These are phyloP conservation scores for Wickerhamomyces bovis DNA, from an alignment of 805 yeast genomes.

Conservation along the genomic window DNA sequence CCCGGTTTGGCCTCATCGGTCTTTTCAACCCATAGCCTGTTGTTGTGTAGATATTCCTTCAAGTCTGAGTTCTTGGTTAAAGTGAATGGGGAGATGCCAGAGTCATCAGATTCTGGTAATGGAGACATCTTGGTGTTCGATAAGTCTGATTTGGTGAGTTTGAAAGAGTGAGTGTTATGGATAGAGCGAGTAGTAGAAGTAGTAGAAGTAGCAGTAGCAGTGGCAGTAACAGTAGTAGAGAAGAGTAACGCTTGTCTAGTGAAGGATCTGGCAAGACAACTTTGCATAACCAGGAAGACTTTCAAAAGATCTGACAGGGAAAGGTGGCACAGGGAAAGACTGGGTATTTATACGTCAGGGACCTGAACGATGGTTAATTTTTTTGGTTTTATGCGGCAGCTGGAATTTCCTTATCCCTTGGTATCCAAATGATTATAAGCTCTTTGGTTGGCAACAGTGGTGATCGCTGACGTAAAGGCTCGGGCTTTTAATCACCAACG, in stretches of 20 bases:
- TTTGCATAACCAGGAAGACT: background rate
- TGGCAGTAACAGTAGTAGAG: too few relatives aligned
- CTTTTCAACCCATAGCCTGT: constrained; percentile 39
- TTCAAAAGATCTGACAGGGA: background rate
- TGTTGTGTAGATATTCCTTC: constrained; percentile 43
- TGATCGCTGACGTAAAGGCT: background rate
- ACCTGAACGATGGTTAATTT: background rate
- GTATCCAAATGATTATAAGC: too few relatives aligned
- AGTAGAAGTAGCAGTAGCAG: too few relatives aligned
- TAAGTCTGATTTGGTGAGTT: background rate
- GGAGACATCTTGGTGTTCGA: background rate
- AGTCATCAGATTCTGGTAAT: background rate
- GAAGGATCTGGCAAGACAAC: background rate
- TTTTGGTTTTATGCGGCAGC: too few relatives aligned
- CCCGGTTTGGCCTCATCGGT: constrained; percentile 22
- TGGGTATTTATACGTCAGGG: background rate
- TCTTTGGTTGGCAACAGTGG: too few relatives aligned
- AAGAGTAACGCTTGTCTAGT: background rate
- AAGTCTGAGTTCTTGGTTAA: constrained; percentile 42
- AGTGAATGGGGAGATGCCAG: constrained; percentile 20
- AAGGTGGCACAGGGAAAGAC: background rate
- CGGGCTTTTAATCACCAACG: background rate
- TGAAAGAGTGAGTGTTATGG: background rate
- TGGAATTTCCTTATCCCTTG: too few relatives aligned
- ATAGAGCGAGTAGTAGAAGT: background rate